These are phyloP conservation scores for Lizonia empirigonia DNA, from an alignment of 2,329 filamentous ascomycete genomes.

Conservation along the genomic window DNA sequence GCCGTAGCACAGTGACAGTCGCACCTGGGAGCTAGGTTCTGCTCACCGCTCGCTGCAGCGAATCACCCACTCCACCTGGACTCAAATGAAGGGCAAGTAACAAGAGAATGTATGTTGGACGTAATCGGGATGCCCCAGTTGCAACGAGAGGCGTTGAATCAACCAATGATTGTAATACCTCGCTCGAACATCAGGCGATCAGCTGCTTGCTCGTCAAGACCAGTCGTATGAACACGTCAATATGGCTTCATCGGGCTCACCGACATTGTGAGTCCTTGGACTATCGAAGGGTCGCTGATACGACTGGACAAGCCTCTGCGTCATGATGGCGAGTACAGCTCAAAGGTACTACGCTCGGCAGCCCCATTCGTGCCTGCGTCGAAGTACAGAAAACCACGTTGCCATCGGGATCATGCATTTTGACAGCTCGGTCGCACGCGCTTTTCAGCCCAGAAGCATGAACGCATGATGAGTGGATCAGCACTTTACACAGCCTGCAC, in stretches of 20 bases:
- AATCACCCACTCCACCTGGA: background rate
- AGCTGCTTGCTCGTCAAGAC: background rate
- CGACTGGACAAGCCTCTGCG: slow-evolving; percentile 2
- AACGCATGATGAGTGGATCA: slow-evolving; percentile 10
- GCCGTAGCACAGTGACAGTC: background rate
- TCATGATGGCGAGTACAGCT: slow-evolving; percentile 7
- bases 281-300: background rate
- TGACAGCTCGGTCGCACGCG: slow-evolving; percentile 24
- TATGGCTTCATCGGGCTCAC: slow-evolving; percentile 5
- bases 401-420: slow-evolving; percentile 21
- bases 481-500: background rate
- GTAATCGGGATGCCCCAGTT: background rate
- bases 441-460: background rate
- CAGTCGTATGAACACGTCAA: slow-evolving; percentile 15
- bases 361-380: slow-evolving; percentile 3
- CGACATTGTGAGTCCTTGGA: background rate
- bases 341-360: slow-evolving; percentile 10
- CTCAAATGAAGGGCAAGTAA: too few species aligned
- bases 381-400: slow-evolving; percentile 22
- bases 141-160: background rate
- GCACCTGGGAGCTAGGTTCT: background rate
- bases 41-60: background rate
- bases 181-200: slow-evolving; percentile 9
- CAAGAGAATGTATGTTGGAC: too few species aligned
- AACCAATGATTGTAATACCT: background rate